Base-by-base conservation (phyloP, 352 stramenopile genomes). In the Lagenidium giganteum region DNA sequence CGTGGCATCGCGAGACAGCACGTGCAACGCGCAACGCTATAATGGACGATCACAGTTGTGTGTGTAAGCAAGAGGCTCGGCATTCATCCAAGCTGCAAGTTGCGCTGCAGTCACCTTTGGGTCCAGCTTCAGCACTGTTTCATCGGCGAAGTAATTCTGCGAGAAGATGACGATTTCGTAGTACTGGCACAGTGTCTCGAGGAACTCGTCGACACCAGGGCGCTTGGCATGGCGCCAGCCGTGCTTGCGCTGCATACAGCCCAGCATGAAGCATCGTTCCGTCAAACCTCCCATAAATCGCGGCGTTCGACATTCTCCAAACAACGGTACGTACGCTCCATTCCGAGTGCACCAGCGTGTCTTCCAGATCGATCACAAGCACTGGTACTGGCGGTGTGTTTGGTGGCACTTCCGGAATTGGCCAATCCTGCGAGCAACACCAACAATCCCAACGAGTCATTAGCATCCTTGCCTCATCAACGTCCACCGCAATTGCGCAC, bases 81-180 rank as follows among this genome's bases (percentile, higher is more conserved):
- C n/a, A n/a, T n/a, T n/a, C n/a, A n/a, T n/a, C n/a, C n/a, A n/a
- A n/a, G n/a, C n/a, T n/a, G n/a, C n/a, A n/a, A n/a, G n/a, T n/a
- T n/a, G n/a, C n/a, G n/a, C n/a, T n/a, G n/a, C n/a, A n/a, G n/a
- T n/a, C 41, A 78, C 68, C 66, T 94, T 90, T 5, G 69, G 77
- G 42, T 94, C 80, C 31, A 94, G 61, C 54, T 89, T 89, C 45
- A 54, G 46, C 34, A 92, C 67, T 32, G 92, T 76, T 42, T 92
- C 79, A 42, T 94, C 82, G 2, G 76, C 79, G 35, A 85, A 70
- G 35, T 72, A 83, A 59, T 94, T 88, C 48, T 87, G 77, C 8
- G 82, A 92, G 50, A 92, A 94, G 36, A 94, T 82, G 0, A 94
- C 82, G 41, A 92, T 92, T 49, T 94, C 82, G 30, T 92, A 94